Percentiles rank a stretch among this genome's conserved stretches.
These are phyloP conservation scores for Hortaea werneckii DNA, from an alignment of 2,329 filamentous ascomycete species.

Conservation along the genomic window DNA sequence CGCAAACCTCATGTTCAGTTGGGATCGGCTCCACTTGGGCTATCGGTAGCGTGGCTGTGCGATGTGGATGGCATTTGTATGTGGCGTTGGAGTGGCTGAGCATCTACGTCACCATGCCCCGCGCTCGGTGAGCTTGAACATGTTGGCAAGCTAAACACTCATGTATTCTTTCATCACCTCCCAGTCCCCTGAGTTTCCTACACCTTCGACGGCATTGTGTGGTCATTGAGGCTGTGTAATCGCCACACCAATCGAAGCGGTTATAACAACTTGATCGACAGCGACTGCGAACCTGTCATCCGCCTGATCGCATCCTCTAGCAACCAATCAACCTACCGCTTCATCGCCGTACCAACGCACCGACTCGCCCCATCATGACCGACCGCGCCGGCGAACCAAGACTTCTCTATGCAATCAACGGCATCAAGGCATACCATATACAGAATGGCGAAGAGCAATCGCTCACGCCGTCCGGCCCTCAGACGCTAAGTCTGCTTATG, in stretches of 20 bases:
- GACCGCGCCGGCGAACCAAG: conserved; percentile 41
- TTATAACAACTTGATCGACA: not conserved
- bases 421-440: conserved; percentile 85
- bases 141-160: no score
- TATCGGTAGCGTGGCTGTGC: no score
- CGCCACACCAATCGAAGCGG: not conserved
- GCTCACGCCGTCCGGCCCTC: conserved; percentile 74
- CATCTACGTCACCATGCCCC: no score
- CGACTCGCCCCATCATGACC: conserved; percentile 28
- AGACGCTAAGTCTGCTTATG: conserved; percentile 90
- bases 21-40: no score
- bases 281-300: not conserved
- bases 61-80: no score
- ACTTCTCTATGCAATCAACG: conserved; percentile 54
- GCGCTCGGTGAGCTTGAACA: no score
- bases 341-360: not conserved
- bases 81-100: no score
- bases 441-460: conserved; percentile 74
- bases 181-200: not conserved
- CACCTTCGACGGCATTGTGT: not conserved
- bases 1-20: no score
- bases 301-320: not conserved
- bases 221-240: conserved; percentile 2
- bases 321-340: not conserved
- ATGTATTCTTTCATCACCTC: not conserved